phyloP scores from a whole-genome alignment of 768 basidiomycete genomes.

The Tremella yokohamensis region DNA sequence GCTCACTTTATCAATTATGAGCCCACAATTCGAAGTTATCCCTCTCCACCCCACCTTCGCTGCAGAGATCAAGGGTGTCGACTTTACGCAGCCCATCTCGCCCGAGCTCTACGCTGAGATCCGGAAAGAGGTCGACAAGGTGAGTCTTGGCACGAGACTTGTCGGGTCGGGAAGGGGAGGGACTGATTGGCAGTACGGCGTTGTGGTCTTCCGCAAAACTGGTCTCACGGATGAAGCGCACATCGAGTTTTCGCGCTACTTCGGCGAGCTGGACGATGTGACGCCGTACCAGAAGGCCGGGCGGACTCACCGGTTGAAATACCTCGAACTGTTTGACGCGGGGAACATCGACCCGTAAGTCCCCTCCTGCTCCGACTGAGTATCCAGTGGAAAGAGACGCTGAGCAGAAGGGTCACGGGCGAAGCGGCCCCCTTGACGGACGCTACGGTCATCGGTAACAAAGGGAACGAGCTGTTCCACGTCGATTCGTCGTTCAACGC shows the following conservation, averaged over 20 bases:
- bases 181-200: conserved; percentile 31
- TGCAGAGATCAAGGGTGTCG: conserved; percentile 39
- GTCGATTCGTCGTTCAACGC: conserved; percentile 31
- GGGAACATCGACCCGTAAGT: conserved; percentile 3
- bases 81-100: conserved; percentile 42
- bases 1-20: too few relatives aligned
- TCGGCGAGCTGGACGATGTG: conserved; percentile 36
- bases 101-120: background rate
- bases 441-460: conserved; percentile 1
- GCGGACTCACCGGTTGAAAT: background rate
- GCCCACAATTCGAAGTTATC: conserved; percentile 9
- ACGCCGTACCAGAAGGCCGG: conserved; percentile 7
- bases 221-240: conserved; percentile 43
- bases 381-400: background rate
- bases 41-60: conserved; percentile 44
- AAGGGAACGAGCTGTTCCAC: conserved; percentile 29
- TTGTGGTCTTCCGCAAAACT: conserved; percentile 47
- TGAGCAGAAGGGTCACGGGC: background rate
- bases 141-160: background rate
- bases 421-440: background rate
- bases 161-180: background rate
- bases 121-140: background rate
- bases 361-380: background rate
- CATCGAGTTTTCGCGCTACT: conserved; percentile 31
- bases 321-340: conserved; percentile 1